A percentile compares a stretch with the other conserved stretches of the same genome.
Conservation (phyloP, 345 rosid genomes). For the Citrus maxima region DNA sequence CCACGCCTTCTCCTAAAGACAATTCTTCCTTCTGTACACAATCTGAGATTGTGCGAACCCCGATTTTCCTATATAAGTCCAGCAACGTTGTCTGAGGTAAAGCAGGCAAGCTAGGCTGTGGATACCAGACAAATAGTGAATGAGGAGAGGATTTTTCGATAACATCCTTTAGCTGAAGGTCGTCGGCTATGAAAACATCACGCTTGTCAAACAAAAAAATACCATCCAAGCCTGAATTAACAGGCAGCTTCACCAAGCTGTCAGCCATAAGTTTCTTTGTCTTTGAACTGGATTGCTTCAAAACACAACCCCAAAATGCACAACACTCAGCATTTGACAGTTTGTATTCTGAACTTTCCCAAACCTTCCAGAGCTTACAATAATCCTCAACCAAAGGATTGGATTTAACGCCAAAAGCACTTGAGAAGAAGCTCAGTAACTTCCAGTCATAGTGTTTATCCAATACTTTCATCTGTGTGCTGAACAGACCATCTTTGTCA, state of each 20-base stretch:
- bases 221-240: slow-evolving; percentile 28
- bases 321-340: slow-evolving; percentile 47
- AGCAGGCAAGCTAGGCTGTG: slow-evolving; percentile 42
- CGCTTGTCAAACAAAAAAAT: slow-evolving; percentile 32
- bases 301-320: slow-evolving; percentile 59
- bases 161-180: slow-evolving; percentile 52
- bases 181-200: slow-evolving; percentile 70
- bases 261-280: slow-evolving; percentile 28
- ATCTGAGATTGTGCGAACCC: slow-evolving; percentile 57
- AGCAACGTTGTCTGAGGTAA: slow-evolving; percentile 40
- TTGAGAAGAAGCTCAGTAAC: slow-evolving; percentile 37
- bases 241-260: slow-evolving; percentile 47
- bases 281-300: slow-evolving; percentile 16
- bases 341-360: slow-evolving; percentile 38
- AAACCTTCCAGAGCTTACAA: slow-evolving; percentile 60
- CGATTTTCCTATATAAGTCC: slow-evolving; percentile 44
- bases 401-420: slow-evolving; percentile 34
- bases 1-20: slow-evolving; percentile 13
- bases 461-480: slow-evolving; percentile 39
- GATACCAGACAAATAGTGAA: slow-evolving; percentile 67
- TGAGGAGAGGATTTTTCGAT: slow-evolving; percentile 29
- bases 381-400: slow-evolving; percentile 52
- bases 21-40: slow-evolving; percentile 40
- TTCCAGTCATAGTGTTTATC: slow-evolving; percentile 36
- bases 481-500: slow-evolving; percentile 51